These are phyloP conservation scores for Arxiozyma bovina DNA, from an alignment of 1,139 yeast species.

Conservation along the genomic window DNA sequence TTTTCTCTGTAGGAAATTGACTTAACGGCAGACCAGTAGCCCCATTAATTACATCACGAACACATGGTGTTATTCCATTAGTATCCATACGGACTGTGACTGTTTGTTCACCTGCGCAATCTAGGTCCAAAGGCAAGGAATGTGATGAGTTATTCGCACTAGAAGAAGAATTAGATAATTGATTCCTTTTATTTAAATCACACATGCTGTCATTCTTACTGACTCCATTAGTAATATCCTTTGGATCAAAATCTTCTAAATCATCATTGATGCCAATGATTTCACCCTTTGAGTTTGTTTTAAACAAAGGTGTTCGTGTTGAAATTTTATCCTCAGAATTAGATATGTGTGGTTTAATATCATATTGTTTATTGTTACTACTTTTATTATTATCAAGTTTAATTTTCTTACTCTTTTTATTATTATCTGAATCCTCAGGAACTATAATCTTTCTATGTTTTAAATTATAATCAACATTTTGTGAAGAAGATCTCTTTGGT, in stretches of 20 bases:
- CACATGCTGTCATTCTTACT: not conserved
- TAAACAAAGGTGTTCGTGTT: constrained; percentile 1
- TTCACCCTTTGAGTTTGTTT: constrained; percentile 3
- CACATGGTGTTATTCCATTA: not conserved
- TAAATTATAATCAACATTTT: constrained; percentile 27
- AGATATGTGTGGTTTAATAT: not conserved
- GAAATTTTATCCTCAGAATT: not conserved
- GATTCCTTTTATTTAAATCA: not conserved
- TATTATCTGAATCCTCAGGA: constrained; percentile 14
- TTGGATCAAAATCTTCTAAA: not conserved
- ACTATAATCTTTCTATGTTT: constrained; percentile 27
- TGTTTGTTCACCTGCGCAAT: not conserved
- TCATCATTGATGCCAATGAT: constrained; percentile 20
- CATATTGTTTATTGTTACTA: not conserved
- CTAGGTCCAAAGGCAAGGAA: not conserved
- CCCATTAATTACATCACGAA: constrained; percentile 18
- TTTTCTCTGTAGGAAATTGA: constrained; percentile 26
- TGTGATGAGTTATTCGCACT: not conserved
- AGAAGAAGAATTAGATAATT: not conserved
- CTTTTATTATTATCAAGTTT: not conserved
- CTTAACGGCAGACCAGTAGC: constrained; percentile 28
- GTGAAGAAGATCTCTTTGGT: constrained; percentile 26
- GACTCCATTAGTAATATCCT: not conserved
- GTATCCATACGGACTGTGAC: not conserved
- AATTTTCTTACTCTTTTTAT: constrained; percentile 1